Base-by-base conservation (phyloP, 2,329 filamentous ascomycete species). In the Aspergillus felis region DNA sequence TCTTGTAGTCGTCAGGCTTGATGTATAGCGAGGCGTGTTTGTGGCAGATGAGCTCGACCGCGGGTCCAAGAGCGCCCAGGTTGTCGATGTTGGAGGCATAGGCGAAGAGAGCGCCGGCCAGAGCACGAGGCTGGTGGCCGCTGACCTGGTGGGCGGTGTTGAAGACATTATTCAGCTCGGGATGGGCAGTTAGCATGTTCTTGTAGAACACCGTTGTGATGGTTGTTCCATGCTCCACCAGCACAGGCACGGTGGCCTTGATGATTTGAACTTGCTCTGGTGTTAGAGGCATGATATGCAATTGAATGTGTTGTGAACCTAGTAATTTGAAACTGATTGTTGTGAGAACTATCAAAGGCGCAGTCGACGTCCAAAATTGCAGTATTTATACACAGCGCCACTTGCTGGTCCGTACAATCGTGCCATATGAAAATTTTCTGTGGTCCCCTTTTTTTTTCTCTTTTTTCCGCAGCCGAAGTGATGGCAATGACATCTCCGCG, bases 61-160 rank as follows among this genome's bases (percentile, higher is more conserved):
- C 76, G 0, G 81, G 78, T 7, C 70, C 70, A 4, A 91, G 79
- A 29, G 77, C 81, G 49, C 79, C 81, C 0, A 90, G 81, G 67
- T 90, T 81, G 68, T 86, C 83, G 69, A 90, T 88, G 74, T 90
- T 86, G 60, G 82, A 76, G 53, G 88, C 88, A 67, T 90, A 91
- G 59, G 83, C 84, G 63, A 87, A 84, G 51, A 91, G 85, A 0
- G 88, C 79, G 49, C 77, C 79, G 20, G 88, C 88, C 5, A 92
- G 82, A 4, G 89, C 88, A n/a, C 78, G 76, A 3, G 87, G 81
- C 70, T 92, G 89, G 55, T 83, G 82, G 46, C 86, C 85, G 1
- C 81, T 88, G 44, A 76, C 76, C 73, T 91, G 89, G 64, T 88
- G 85, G 3, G 85, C 82, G 55, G 82, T 76, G 71, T 90, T 90